Conservation (phyloP, 2,329 filamentous ascomycete species). For the Diplodia corticola region DNA sequence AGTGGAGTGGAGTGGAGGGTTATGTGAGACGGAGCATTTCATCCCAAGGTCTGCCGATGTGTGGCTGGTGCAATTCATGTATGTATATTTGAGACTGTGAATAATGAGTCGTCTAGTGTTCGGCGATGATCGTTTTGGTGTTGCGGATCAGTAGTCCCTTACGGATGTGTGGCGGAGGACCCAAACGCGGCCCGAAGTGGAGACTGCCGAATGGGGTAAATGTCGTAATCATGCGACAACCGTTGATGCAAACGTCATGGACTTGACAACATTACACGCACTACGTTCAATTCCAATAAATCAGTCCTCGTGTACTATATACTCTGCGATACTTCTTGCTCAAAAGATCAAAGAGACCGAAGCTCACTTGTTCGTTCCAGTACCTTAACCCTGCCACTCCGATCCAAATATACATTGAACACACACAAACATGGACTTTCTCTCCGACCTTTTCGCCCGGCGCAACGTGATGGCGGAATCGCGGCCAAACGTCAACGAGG, state of each 20-base stretch:
- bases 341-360: neutral
- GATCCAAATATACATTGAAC: neutral
- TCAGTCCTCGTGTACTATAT: neutral
- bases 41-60: constrained; percentile 19
- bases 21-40: neutral
- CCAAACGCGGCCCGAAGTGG: neutral
- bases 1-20: neutral
- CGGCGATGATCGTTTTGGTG: neutral
- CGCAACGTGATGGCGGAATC: neutral
- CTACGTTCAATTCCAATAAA: neutral
- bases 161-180: neutral
- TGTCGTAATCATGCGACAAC: constrained; percentile 9
- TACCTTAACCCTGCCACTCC: no score
- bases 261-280: neutral
- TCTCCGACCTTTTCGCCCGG: neutral
- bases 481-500: neutral
- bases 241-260: neutral
- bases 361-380: no score
- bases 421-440: neutral
- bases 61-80: neutral
- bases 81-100: neutral
- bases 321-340: neutral
- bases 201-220: neutral
- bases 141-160: neutral
- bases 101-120: neutral